Conservation (phyloP, 257 asterid genomes). For the Solanum paucissectum region DNA sequence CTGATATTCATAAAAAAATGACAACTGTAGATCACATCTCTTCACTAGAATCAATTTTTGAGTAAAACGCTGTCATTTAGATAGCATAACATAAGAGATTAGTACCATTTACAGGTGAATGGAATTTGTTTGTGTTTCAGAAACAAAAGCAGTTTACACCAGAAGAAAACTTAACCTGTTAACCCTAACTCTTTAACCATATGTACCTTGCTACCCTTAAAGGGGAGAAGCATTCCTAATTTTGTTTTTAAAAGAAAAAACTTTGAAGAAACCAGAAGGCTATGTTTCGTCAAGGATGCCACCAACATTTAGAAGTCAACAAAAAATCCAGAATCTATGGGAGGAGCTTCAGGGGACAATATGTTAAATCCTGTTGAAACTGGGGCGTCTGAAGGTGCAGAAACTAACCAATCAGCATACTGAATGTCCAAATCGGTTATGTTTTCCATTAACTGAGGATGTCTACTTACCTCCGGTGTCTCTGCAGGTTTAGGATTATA, state of each 20-base stretch:
- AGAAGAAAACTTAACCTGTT: not conserved
- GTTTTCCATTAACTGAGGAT: constrained; percentile 19
- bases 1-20: not conserved
- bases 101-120: not conserved
- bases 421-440: constrained; percentile 8
- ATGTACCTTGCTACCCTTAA: not conserved
- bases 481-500: not conserved
- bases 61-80: not conserved
- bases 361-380: constrained; percentile 13
- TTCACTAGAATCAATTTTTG: not conserved
- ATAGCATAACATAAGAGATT: not conserved
- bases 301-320: constrained; percentile 16
- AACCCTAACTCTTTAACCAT: not conserved
- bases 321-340: constrained; percentile 20
- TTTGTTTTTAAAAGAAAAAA: not conserved
- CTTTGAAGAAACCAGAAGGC: not conserved
- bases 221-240: not conserved
- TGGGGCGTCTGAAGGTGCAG: constrained; percentile 9
- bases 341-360: constrained; percentile 33
- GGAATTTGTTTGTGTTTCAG: not conserved
- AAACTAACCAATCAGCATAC: constrained; percentile 28
- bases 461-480: constrained; percentile 3
- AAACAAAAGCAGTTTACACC: not conserved
- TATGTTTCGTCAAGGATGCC: not conserved
- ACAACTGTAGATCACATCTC: not conserved